These are phyloP conservation scores for Ceratocystis alfenasii DNA, from an alignment of 2,329 filamentous ascomycete genomes.

Conservation along the genomic window DNA sequence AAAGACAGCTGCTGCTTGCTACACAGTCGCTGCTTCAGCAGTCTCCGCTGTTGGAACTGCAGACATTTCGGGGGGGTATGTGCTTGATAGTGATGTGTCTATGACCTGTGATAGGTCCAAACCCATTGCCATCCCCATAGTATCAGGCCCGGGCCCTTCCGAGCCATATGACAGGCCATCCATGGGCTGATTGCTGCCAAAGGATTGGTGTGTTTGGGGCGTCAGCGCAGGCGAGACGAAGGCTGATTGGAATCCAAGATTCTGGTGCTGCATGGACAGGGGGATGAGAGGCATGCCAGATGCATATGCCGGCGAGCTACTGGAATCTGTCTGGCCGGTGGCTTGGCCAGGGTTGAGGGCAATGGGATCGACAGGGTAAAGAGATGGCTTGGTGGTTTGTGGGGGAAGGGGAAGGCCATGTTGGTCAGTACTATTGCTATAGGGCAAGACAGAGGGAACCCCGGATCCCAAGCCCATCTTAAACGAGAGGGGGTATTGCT, in stretches of 20 bases:
- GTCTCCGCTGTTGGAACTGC: not conserved
- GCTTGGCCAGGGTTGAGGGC: not conserved
- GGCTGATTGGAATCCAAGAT: not conserved
- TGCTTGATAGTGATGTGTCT: not conserved
- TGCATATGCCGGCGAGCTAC: not conserved
- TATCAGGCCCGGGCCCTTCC: not conserved
- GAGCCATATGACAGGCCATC: not conserved
- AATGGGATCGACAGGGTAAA: not conserved
- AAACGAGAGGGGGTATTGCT: not conserved
- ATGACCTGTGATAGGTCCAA: slow-evolving; percentile 5
- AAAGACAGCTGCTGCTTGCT: not conserved
- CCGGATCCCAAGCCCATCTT: not conserved
- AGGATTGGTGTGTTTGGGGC: not conserved
- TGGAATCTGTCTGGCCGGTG: slow-evolving; percentile 15
- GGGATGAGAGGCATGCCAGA: slow-evolving; percentile 1
- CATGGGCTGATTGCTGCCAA: not conserved
- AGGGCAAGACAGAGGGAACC: not conserved
- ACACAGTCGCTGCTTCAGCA: slow-evolving; percentile 5
- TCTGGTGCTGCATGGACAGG: not conserved
- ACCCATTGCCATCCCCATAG: not conserved
- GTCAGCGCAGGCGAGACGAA: slow-evolving; percentile 1
- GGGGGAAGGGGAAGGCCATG: not conserved
- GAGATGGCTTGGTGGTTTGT: not conserved
- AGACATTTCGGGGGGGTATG: not conserved
- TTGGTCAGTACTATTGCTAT: not conserved